Base-by-base conservation (phyloP, 208 protist species). In the Trypanosoma vivax region DNA sequence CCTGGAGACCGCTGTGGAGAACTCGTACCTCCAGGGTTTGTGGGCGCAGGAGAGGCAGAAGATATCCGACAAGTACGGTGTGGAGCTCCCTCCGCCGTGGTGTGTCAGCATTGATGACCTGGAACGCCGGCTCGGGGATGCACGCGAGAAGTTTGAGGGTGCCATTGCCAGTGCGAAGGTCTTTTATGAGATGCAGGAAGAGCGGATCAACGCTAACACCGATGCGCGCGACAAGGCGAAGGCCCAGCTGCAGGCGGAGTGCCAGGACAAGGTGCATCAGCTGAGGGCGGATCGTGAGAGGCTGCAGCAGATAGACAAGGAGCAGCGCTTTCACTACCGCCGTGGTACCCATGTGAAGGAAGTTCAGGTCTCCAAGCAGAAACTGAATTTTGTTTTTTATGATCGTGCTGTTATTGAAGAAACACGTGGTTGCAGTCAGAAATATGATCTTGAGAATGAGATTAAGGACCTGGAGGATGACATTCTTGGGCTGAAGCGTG, bases 221-320 rank as follows among this genome's bases (percentile, higher is more conserved):
- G 79, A 88, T 60, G 61, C 55, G 52, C 74, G 75, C 51, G 84
- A 88, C 65, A 64, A 61, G 34, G 72, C 63, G 33, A 88, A 88
- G 69, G 56, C 56, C 10, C 57, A 62, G 30, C 54, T 87, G 41
- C 41, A 50, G 37, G 75, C 75, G 51, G 69, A 60, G 43, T 70
- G 79, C 45, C 67, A 84, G 19, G 70, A 70, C 24, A 80, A 92
- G 59, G 84, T 89, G 76, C 65, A 60, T 16, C 68, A 65, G 35
- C 65, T 86, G 35, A 56, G 53, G 18, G 74, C 71, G 47, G 70
- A 76, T 9, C 78, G 76, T 40, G 38, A 50, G 0, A 62, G 73
- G 18, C 57, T 87, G 18, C 59, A 66, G 41, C 84, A 92, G 60
- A 43, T 86, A 13, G 71, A 83, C 31, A 49, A 56, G 47, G 84